Evolutionary conservation across 441 rosid genomes (phyloP), one percentile per base, ranked within the genome.

Genomic region (Geranium incanum): DNA sequence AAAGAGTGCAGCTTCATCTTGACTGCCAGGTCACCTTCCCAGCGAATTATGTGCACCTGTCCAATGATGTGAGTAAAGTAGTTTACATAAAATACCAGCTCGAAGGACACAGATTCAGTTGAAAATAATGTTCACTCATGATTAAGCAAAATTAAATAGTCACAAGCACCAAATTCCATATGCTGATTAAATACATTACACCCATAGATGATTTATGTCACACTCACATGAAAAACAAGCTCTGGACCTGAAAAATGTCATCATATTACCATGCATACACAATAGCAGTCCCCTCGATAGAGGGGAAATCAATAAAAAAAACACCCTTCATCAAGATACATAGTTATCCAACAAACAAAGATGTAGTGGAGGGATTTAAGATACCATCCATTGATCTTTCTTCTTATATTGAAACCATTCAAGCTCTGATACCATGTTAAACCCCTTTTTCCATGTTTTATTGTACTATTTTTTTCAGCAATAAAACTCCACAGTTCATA

Each of bases 1-100:
- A 95, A 81, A 68, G 93, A 89, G 76, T 87, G 99, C 81, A 95
- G 86, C 94, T 95, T 93, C 81, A 88, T 86, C 82, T 86, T 89
- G 76, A 89, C 84, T 43, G 82, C 80, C 69, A 93, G 84, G 78
- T 90, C 94, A 75, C 85, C 85, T 69, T 85, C 95, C 57, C 86
- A 87, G 78, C 83, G 83, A 73, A 89, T 85, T 80, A 95, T 41
- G 79, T 86, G 87, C 72, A 93, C 94, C 99, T 95, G 83, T 45
- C 52, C 1, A 45, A 45, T 73, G 77, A 71, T 76, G 72, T 50
- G 69, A 75, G 60, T 57, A 57, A 57, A 28, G 33, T 28, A 28
- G 33, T 28, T 28, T 28, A 28, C 33, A 28, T 28, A 28, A 28
- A 28, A 28, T 28, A 28, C 33, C 33, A 28, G 21, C 63, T 18